These are phyloP conservation scores for Raphanus hybrid DNA, from an alignment of 441 rosid species.

Conservation along the genomic window DNA sequence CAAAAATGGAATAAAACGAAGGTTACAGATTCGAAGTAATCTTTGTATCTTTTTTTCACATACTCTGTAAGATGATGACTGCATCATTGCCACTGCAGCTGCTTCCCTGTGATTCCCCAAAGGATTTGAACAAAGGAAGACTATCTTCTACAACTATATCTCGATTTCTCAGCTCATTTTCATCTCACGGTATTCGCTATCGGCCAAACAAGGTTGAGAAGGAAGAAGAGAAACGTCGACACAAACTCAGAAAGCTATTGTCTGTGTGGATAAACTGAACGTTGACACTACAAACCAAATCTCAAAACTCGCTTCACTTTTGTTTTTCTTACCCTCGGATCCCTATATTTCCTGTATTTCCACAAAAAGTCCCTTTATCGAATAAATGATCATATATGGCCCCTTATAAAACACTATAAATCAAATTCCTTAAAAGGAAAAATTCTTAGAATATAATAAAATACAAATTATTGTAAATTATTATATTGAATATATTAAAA, in stretches of 20 bases:
- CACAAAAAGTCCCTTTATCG: too few species aligned
- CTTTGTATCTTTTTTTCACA: background rate
- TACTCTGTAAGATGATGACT: constrained; percentile 69
- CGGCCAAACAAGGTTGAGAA: background rate
- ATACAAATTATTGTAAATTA: too few species aligned
- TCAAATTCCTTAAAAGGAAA: too few species aligned
- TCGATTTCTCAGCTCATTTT: constrained; percentile 18
- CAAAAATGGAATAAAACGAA: background rate
- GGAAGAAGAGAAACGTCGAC: constrained; percentile 14
- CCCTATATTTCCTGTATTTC: too few species aligned
- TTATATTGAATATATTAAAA: too few species aligned
- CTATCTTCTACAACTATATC: constrained; percentile 24
- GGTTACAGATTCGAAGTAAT: background rate
- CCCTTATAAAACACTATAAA: too few species aligned
- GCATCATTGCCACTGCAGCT: constrained; percentile 66
- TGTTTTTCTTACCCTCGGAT: background rate
- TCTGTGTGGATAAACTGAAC: constrained; percentile 23
- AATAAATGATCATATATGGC: too few species aligned
- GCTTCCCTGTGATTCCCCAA: constrained; percentile 58
- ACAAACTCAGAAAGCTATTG: background rate
- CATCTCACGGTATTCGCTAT: background rate
- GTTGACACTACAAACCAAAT: background rate
- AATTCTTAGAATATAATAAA: too few species aligned
- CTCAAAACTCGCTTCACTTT: constrained; percentile 1
- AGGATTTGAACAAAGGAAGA: constrained; percentile 53